Percentiles rank a stretch among this genome's conserved stretches.
phyloP scores from a whole-genome alignment of 164 flowering plant genomes.

The Vitis riparia region DNA sequence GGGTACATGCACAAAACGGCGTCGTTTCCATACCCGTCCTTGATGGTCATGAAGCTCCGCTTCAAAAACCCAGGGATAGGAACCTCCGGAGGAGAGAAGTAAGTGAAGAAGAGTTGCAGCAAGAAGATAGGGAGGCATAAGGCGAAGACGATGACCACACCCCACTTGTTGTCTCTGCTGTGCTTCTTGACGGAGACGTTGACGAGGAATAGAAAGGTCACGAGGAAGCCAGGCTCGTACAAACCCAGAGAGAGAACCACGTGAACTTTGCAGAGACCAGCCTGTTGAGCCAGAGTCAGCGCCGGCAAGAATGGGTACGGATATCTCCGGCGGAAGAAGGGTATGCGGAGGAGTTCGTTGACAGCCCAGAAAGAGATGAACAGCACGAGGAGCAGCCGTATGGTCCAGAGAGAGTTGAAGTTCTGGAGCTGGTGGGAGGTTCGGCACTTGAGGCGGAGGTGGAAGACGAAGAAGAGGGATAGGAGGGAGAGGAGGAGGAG shows the following conservation, averaged over 20 bases:
- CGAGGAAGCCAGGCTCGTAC: conserved; percentile 59
- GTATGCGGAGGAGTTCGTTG: conserved; percentile 47
- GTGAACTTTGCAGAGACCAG: conserved; percentile 48
- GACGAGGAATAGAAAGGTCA: conserved; percentile 59
- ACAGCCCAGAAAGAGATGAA: conserved; percentile 54
- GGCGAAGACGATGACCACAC: conserved; percentile 15
- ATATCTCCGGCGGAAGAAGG: conserved; percentile 23
- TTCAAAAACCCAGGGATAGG: conserved; percentile 20
- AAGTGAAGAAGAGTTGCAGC: conserved; percentile 37
- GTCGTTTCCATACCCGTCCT: conserved; percentile 2
- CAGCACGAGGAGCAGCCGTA: conserved; percentile 50
- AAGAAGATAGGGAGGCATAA: conserved; percentile 38
- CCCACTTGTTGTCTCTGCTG: conserved; percentile 13
- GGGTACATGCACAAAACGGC: conserved; percentile 54
- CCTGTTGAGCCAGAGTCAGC: conserved; percentile 25
- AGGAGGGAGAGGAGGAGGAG: conserved; percentile 49
- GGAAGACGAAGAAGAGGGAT: conserved; percentile 47
- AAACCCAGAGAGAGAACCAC: conserved; percentile 59
- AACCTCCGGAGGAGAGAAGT: conserved; percentile 9
- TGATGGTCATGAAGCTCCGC: conserved; percentile 12
- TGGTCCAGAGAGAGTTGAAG: conserved; percentile 64
- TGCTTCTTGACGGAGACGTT: conserved; percentile 42
- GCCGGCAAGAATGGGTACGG: conserved; percentile 19
- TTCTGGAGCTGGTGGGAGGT: conserved; percentile 31
- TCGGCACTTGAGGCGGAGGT: conserved; percentile 43